Conservation (phyloP, 768 basidiomycete species). For the Termitomyces sp. region DNA sequence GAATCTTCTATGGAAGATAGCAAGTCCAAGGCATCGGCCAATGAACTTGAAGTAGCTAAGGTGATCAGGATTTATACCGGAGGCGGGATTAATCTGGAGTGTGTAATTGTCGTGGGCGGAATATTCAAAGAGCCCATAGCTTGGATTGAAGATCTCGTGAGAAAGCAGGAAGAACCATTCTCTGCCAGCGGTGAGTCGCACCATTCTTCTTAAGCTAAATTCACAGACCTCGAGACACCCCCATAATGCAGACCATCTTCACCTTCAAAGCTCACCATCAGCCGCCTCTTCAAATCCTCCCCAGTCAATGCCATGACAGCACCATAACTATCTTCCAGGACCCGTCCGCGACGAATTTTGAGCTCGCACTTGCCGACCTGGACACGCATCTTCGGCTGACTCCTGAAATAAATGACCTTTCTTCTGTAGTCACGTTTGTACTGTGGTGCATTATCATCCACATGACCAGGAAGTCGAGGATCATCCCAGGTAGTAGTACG, state of each 20-base stretch:
- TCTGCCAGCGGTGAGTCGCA: conserved; percentile 28
- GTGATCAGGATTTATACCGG: conserved; percentile 72
- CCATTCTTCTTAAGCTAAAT: not conserved
- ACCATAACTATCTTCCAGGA: conserved; percentile 84
- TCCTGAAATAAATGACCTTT: conserved; percentile 90
- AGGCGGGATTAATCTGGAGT: conserved; percentile 73
- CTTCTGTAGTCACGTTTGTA: conserved; percentile 92
- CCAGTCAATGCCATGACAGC: conserved; percentile 79
- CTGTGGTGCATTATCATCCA: conserved; percentile 89
- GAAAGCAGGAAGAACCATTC: conserved; percentile 87
- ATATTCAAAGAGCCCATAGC: conserved; percentile 79
- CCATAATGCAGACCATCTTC: conserved; percentile 81
- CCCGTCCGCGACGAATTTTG: conserved; percentile 72
- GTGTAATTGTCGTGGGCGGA: conserved; percentile 79
- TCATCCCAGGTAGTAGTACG: conserved; percentile 93
- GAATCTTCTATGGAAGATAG: conserved; percentile 74
- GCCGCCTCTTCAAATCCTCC: conserved; percentile 60
- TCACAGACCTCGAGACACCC: conserved; percentile 59
- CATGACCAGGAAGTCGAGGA: conserved; percentile 74
- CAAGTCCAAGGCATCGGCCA: conserved; percentile 67
- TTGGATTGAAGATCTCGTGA: conserved; percentile 79
- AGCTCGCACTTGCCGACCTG: conserved; percentile 82
- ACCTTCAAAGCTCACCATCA: conserved; percentile 74
- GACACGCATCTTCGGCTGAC: conserved; percentile 78
- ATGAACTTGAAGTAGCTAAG: conserved; percentile 81